A percentile compares a stretch with the other conserved stretches of the same genome.
Evolutionary conservation across 2,329 filamentous ascomycete species (phyloP).

Genomic region (Ceratocystis harringtonii): DNA sequence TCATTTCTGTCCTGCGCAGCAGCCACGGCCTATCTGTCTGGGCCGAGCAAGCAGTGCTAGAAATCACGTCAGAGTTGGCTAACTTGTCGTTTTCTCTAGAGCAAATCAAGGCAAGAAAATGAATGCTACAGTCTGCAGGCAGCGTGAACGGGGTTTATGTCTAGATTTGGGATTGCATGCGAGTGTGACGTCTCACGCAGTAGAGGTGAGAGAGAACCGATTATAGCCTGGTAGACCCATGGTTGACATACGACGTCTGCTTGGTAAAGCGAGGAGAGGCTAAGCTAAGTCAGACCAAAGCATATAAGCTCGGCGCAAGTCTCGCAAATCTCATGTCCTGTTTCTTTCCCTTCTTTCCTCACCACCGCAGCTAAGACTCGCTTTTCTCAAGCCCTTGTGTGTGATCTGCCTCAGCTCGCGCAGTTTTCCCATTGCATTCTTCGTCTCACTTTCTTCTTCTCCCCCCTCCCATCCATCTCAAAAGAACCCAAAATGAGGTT

Average conservation of each 20-base stretch:
- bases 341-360: neutral
- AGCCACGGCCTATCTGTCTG: no score
- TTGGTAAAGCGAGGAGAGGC: no score
- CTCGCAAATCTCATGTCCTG: neutral
- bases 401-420: neutral
- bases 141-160: neutral
- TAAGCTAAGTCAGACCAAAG: neutral
- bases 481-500: neutral
- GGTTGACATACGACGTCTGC: neutral
- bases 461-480: neutral
- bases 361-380: conserved; percentile 5
- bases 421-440: neutral
- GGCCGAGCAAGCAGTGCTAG: no score
- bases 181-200: neutral
- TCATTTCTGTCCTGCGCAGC: no score
- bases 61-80: no score
- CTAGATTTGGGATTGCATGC: neutral
- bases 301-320: neutral
- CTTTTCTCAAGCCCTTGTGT: neutral
- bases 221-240: neutral
- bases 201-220: neutral
- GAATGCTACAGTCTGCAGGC: neutral
- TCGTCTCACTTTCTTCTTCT: neutral
- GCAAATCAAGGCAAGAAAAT: neutral
- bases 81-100: neutral